Evolutionary conservation across 257 asterid genomes (phyloP).

Genomic region (Solanum boliviense): DNA sequence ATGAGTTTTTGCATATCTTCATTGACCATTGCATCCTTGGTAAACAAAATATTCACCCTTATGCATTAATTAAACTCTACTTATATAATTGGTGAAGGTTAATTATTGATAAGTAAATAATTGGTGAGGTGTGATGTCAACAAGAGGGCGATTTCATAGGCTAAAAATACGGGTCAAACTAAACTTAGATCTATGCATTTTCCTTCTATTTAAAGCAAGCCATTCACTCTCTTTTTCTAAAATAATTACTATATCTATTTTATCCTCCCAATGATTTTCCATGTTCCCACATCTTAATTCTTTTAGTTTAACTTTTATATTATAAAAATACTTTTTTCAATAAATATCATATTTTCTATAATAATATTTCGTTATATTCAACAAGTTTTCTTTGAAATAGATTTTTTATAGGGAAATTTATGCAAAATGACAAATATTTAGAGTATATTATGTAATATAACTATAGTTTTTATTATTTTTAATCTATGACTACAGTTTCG

Average conservation of each 20-base stretch:
- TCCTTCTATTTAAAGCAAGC: not conserved
- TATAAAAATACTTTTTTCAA: not conserved
- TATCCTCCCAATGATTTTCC: not conserved
- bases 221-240: not conserved
- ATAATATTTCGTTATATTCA: not conserved
- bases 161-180: slow-evolving; percentile 5
- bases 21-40: no score
- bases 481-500: no score
- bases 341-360: not conserved
- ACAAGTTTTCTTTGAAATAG: not conserved
- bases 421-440: not conserved
- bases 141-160: not conserved
- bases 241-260: not conserved
- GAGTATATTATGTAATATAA: no score
- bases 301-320: not conserved
- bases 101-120: not conserved
- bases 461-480: no score
- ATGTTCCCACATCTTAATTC: not conserved
- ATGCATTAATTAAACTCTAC: not conserved
- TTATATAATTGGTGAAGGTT: not conserved
- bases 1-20: no score
- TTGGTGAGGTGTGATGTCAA: not conserved
- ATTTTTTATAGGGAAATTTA: no score
- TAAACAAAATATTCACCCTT: no score
- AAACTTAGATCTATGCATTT: not conserved